Evolutionary conservation across 2,329 filamentous ascomycete species (phyloP).

Genomic region (Colletotrichum liaoningense): DNA sequence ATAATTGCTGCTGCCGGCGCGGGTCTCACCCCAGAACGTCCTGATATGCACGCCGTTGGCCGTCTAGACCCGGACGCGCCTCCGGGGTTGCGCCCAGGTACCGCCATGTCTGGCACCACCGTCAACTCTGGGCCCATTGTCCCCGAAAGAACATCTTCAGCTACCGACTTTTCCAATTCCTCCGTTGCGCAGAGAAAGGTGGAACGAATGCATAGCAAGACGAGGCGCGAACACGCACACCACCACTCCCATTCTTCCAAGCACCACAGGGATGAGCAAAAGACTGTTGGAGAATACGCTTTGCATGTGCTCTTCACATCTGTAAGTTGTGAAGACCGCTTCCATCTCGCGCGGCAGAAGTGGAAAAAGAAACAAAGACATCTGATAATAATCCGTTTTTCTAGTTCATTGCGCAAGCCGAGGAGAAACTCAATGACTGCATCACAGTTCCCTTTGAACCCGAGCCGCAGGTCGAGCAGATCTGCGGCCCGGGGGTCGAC

Average conservation of each 20-base stretch:
- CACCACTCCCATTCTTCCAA: slow-evolving; percentile 82
- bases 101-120: slow-evolving; percentile 60
- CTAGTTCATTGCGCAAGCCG: slow-evolving; percentile 93
- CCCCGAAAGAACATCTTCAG: slow-evolving; percentile 59
- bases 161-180: slow-evolving; percentile 56
- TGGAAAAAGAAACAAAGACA: too few relatives aligned
- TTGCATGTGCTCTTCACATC: slow-evolving; percentile 96
- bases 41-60: slow-evolving; percentile 60
- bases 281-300: slow-evolving; percentile 97
- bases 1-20: slow-evolving; percentile 79
- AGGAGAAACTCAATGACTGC: slow-evolving; percentile 93
- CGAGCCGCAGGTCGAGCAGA: slow-evolving; percentile 85
- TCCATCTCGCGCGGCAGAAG: not conserved
- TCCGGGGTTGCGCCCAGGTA: slow-evolving; percentile 55
- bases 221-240: slow-evolving; percentile 77
- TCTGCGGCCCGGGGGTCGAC: slow-evolving; percentile 92
- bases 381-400: slow-evolving; percentile 43
- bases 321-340: slow-evolving; percentile 57
- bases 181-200: slow-evolving; percentile 62
- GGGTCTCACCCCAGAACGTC: slow-evolving; percentile 60
- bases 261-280: slow-evolving; percentile 77
- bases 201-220: slow-evolving; percentile 74
- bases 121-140: slow-evolving; percentile 44
- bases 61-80: slow-evolving; percentile 58
- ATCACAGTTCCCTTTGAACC: slow-evolving; percentile 83